Percentiles rank a stretch among this genome's conserved stretches.
phyloP scores from a whole-genome alignment of 176 grass and related monocot genomes.

The Puya raimondii region DNA sequence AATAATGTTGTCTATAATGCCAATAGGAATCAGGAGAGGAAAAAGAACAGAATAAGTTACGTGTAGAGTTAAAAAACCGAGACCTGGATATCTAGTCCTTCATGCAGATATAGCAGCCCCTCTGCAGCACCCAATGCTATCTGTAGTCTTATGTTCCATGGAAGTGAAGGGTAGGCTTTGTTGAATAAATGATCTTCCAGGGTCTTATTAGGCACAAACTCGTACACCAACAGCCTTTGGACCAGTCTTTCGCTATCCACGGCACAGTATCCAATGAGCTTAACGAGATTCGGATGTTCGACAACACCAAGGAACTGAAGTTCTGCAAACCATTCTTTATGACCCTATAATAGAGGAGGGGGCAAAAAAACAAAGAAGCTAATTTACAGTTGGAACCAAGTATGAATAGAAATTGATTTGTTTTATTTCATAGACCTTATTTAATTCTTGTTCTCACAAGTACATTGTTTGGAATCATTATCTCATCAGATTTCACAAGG shows the following conservation, averaged over 20 bases:
- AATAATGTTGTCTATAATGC: neutral
- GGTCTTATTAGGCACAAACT: slow-evolving; percentile 62
- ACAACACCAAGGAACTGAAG: slow-evolving; percentile 58
- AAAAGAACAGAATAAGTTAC: no score
- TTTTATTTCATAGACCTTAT: neutral
- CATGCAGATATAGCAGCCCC: slow-evolving; percentile 54
- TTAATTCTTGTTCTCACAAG: neutral
- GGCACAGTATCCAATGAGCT: slow-evolving; percentile 49
- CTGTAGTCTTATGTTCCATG: slow-evolving; percentile 52
- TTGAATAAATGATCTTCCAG: slow-evolving; percentile 73
- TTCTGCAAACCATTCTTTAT: slow-evolving; percentile 72
- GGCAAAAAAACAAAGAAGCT: neutral
- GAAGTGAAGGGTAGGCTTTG: slow-evolving; percentile 32
- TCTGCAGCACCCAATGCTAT: slow-evolving; percentile 51
- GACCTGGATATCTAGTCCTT: slow-evolving; percentile 56
- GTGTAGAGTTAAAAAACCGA: neutral
- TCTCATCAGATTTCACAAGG: no score
- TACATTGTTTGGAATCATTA: no score
- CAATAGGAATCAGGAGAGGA: neutral
- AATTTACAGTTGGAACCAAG: neutral
- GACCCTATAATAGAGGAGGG: slow-evolving; percentile 24
- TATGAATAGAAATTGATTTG: neutral
- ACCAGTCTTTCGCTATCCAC: slow-evolving; percentile 30
- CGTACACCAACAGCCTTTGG: slow-evolving; percentile 65
- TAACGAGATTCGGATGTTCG: slow-evolving; percentile 54